phyloP scores from a whole-genome alignment of 2,329 filamentous ascomycete genomes.

The Apiospora rasikravindrae region DNA sequence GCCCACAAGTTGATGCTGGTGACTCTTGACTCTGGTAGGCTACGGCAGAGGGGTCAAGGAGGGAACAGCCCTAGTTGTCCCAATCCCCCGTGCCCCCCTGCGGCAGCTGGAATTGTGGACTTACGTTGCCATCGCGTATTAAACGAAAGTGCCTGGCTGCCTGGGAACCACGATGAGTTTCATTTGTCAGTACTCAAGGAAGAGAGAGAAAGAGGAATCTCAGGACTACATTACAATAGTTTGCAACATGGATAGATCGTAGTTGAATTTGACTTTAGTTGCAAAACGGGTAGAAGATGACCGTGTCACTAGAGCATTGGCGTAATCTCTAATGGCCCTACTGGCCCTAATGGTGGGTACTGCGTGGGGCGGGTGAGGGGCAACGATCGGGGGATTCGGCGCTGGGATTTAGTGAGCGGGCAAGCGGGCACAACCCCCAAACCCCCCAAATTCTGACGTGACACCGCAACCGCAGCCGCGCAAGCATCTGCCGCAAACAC shows the following conservation, averaged over 20 bases:
- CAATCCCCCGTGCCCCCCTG: too few species aligned
- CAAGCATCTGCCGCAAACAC: too few species aligned
- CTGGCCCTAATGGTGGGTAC: constrained; percentile 41
- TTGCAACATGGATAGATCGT: not conserved
- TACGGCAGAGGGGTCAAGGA: too few species aligned
- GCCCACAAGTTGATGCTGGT: not conserved
- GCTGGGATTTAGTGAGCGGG: not conserved
- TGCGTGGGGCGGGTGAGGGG: not conserved
- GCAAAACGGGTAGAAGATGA: not conserved
- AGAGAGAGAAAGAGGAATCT: too few species aligned
- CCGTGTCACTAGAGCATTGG: not conserved
- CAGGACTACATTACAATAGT: too few species aligned
- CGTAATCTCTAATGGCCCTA: not conserved
- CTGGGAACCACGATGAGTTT: too few species aligned
- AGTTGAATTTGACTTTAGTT: not conserved
- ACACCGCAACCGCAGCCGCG: not conserved
- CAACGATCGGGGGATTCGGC: not conserved
- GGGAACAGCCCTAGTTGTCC: too few species aligned
- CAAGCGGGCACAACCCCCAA: not conserved
- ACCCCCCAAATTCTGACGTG: not conserved
- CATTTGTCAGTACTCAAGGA: too few species aligned
- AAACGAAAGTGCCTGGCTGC: too few species aligned
- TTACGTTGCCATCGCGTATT: too few species aligned
- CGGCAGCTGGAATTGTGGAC: too few species aligned
- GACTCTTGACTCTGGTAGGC: too few species aligned